Conservation (phyloP, 2,329 filamentous ascomycete genomes). For the Penicillium hordei region DNA sequence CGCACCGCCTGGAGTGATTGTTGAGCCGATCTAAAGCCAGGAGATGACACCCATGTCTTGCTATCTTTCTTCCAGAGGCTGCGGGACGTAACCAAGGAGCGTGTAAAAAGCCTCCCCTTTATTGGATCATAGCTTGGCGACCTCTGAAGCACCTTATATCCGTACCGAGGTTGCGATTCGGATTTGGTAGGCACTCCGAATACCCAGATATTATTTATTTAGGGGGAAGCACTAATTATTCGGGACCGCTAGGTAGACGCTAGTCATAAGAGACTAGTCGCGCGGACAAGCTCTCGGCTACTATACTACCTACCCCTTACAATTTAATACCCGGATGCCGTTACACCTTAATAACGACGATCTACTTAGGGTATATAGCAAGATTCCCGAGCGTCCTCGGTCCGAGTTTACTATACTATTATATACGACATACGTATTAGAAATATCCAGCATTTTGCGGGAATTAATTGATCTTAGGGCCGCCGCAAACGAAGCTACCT, state of each 20-base stretch:
- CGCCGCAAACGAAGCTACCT: not conserved
- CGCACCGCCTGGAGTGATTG: too few relatives aligned
- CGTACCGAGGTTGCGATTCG: not conserved
- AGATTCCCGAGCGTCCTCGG: not conserved
- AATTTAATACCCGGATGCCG: conserved; percentile 18
- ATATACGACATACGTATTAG: not conserved
- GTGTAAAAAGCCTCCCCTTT: not conserved
- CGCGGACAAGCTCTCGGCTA: conserved; percentile 20
- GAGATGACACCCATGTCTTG: too few relatives aligned
- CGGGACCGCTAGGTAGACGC: not conserved
- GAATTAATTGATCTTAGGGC: not conserved
- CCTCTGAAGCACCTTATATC: not conserved
- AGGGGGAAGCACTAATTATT: not conserved
- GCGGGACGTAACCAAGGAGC: too few relatives aligned
- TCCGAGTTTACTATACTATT: not conserved
- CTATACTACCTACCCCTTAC: conserved; percentile 16
- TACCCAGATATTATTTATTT: not conserved
- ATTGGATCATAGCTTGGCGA: not conserved
- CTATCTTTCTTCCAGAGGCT: too few relatives aligned
- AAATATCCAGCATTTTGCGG: not conserved
- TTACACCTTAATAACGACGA: not conserved
- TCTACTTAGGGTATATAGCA: not conserved
- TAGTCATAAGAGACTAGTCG: conserved; percentile 19
- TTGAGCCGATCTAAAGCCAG: too few relatives aligned
- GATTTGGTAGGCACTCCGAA: not conserved